Evolutionary conservation across 2,329 filamentous ascomycete genomes (phyloP), one percentile per base, ranked within the genome.

Genomic region (Fusarium sororula): DNA sequence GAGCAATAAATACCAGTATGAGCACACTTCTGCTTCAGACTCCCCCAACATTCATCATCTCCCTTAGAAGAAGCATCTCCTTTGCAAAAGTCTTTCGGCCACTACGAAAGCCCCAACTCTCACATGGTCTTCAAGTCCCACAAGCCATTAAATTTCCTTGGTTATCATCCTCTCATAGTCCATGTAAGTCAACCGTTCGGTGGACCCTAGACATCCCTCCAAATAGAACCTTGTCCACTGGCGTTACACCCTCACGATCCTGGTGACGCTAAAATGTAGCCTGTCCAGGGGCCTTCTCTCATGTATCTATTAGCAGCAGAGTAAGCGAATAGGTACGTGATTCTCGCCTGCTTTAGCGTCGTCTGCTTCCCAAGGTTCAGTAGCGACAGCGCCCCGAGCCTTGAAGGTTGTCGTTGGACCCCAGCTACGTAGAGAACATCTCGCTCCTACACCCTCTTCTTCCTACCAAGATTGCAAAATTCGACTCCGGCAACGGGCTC

Each of bases 231-330:
- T 69, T 75, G 75, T 72, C 75, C 75, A 77, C 72, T 78, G 72
- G 73, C 72, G 75, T 77, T 77, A 75, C 75, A 77, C 73, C 76
- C 73, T 78, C 72, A 53, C 59, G 64, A 74, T 48, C 48, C 72
- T 66, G 32, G 72, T 59, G 64, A 67, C 72, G 75, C 76, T 78
- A 78, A 63, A 26, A 30, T 58, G 56, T 69, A 72, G 76, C 68
- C 64, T 60, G 64, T 62, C 42, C 59, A 75, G 70, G 69, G 73
- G 73, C 58, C 65, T 50, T 54, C 32, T 26, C 47, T 30, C 51
- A 66, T 63, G 70, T 70, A 73, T 53, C 59, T 67, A 71, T 74
- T 64, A 44, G 67, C 70, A 48, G 62, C 39, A 47, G 63, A 68
- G 55, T 64, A 70, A 60, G 66, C 67, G 67, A 70, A 63, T 64